These are phyloP conservation scores for Liriodendron chinense DNA, from an alignment of 164 flowering plant genomes.

Conservation along the genomic window DNA sequence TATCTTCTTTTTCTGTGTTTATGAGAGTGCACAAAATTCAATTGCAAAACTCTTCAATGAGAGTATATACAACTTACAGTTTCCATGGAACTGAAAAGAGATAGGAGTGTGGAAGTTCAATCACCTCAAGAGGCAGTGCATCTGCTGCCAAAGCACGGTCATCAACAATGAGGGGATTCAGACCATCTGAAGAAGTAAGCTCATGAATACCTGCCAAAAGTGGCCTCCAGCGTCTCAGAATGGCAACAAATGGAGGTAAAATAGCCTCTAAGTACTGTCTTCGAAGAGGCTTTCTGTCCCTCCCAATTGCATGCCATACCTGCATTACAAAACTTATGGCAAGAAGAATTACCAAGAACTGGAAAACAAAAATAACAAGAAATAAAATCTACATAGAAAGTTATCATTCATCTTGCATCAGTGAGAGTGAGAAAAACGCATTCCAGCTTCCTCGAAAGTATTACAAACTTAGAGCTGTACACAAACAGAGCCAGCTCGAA, in stretches of 20 bases:
- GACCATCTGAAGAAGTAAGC: constrained; percentile 87
- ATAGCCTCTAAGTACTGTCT: constrained; percentile 89
- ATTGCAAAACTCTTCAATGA: not conserved
- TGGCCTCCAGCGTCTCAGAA: constrained; percentile 96
- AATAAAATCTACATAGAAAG: too few relatives aligned
- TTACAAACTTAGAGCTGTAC: too few relatives aligned
- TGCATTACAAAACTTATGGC: constrained; percentile 32
- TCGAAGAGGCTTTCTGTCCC: constrained; percentile 76
- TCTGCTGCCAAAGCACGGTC: constrained; percentile 99
- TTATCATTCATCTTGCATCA: too few relatives aligned
- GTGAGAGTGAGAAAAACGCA: too few relatives aligned
- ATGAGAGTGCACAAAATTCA: not conserved
- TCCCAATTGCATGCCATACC: constrained; percentile 94
- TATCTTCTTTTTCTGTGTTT: too few relatives aligned
- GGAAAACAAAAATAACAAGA: not conserved
- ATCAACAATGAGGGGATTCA: constrained; percentile 85
- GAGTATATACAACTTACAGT: not conserved
- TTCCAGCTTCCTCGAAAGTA: too few relatives aligned
- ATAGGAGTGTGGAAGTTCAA: constrained; percentile 10
- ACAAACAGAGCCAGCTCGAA: too few relatives aligned
- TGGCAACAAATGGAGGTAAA: constrained; percentile 93
- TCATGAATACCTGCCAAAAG: constrained; percentile 94
- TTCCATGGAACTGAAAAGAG: not conserved
- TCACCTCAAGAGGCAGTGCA: constrained; percentile 92
- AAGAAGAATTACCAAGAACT: constrained; percentile 5